These are phyloP conservation scores for Zoysia matrella DNA, from an alignment of 202 grass and related monocot genomes.

Conservation along the genomic window DNA sequence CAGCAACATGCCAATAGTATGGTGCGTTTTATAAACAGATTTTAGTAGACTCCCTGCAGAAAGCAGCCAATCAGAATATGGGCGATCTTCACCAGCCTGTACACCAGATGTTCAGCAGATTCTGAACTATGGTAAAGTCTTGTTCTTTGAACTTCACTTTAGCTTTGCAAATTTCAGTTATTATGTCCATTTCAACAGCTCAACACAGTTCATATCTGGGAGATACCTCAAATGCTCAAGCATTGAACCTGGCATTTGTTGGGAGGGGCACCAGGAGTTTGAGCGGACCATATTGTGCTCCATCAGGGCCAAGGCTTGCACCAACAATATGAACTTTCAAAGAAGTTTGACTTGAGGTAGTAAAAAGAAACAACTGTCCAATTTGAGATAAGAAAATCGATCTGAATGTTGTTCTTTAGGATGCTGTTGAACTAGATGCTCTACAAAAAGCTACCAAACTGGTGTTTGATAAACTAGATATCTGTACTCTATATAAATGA, in stretches of 20 bases:
- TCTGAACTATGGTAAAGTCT: conserved; percentile 37
- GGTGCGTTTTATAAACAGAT: conserved; percentile 36
- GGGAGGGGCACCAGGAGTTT: conserved; percentile 39
- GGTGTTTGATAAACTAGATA: conserved; percentile 13
- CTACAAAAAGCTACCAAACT: conserved; percentile 18
- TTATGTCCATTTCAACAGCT: conserved; percentile 26
- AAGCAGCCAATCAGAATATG: conserved; percentile 51
- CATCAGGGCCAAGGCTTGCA: conserved; percentile 46
- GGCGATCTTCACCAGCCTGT: conserved; percentile 38
- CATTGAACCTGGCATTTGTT: conserved; percentile 51
- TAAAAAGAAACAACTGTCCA: neutral
- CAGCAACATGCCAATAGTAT: conserved; percentile 27
- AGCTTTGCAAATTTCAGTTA: conserved; percentile 4
- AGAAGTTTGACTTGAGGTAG: conserved; percentile 5
- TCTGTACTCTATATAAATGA: neutral
- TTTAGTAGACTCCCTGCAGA: conserved; percentile 39
- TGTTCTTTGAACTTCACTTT: conserved; percentile 5
- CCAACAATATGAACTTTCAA: conserved; percentile 40
- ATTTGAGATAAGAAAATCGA: conserved; percentile 22
- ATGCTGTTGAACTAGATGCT: conserved; percentile 29
- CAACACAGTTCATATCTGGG: conserved; percentile 21
- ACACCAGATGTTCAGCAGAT: conserved; percentile 29
- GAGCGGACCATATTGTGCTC: conserved; percentile 5
- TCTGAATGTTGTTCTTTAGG: neutral
- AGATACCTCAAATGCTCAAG: conserved; percentile 22